Base-by-base conservation (phyloP, 257 asterid genomes). In the Coffea eugenioides region DNA sequence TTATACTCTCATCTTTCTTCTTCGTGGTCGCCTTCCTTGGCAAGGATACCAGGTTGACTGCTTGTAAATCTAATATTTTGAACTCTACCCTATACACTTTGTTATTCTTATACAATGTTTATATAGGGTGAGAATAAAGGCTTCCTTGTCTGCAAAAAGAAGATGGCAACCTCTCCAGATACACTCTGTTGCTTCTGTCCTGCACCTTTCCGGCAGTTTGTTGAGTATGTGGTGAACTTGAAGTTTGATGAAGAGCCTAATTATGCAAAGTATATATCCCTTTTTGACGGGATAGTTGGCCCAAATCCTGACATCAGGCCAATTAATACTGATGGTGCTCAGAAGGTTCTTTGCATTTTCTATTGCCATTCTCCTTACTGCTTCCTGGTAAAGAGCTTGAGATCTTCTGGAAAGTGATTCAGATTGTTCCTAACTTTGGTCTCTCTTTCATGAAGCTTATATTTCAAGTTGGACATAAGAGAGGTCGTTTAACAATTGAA, bases 1-100 rank as follows among this genome's bases (percentile, higher is more conserved):
- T 49, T 94, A 94, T 74, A 94, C 98, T 1, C 92, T 94, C 64
- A 79, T 91, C 59, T 94, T 94, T 87, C 97, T 94, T 74, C 79
- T 92, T 82, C 90, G 92, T 45, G 98, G 98, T 49, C 93, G 95
- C 68, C 85, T 94, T 52, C 98, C 98, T 75, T 94, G 97, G 98
- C 98, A 94, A 85, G 98, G 98, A 61, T 92, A 83, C 87, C 97
- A 94, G 97, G 98, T 94, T 14, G 70, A 12, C 70, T 21, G 8
- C 43, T 39, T 39, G 39, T 48, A 15, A 65, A 41, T 43, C 67
- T 51, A 74, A 27, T 66, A 34, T 27, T 49, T 43, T 13, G 34
- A 73, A 64, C 16, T 61, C 27, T 48, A 34, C n/a, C 36, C 49
- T 46, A 52, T 82, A 68, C 78, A 69, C 43, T 56, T 56, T 80